Evolutionary conservation across 495 filamentous ascomycete genomes (phyloP).

Genomic region (Thermochaetoides thermophila): DNA sequence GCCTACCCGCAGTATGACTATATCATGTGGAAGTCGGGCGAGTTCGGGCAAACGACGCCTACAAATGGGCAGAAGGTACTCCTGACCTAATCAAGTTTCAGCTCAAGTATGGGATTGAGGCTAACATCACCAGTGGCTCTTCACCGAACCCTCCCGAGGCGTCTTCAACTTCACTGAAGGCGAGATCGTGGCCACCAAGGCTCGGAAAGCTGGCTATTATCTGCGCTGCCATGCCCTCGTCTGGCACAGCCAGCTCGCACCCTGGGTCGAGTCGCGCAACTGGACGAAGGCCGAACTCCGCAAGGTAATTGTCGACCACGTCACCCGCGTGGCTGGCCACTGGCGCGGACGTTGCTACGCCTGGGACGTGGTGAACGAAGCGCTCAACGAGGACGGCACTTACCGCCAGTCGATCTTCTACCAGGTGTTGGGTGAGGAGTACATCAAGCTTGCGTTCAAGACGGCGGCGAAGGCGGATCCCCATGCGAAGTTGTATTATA

Average conservation of each 20-base stretch:
- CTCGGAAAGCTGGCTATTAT: conserved; percentile 31
- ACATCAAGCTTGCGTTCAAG: conserved; percentile 41
- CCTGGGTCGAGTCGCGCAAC: conserved; percentile 36
- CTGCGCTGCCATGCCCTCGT: conserved; percentile 46
- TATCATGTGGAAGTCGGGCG: conserved; percentile 28
- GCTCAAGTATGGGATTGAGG: background rate
- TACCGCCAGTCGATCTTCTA: conserved; percentile 42
- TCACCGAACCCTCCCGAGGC: conserved; percentile 31
- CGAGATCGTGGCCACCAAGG: conserved; percentile 31
- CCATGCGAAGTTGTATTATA: conserved; percentile 49
- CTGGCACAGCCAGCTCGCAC: conserved; percentile 46
- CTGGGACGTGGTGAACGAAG: conserved; percentile 58
- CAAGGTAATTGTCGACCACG: conserved; percentile 37
- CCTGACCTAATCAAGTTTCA: too few species aligned
- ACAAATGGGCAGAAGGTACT: conserved; percentile 38
- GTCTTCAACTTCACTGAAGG: conserved; percentile 41
- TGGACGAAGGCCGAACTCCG: conserved; percentile 40
- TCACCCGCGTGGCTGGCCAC: conserved; percentile 37
- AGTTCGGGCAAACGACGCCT: conserved; percentile 40
- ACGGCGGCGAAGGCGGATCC: conserved; percentile 39
- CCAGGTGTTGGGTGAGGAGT: conserved; percentile 41
- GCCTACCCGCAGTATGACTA: conserved; percentile 18
- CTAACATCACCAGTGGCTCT: conserved; percentile 25
- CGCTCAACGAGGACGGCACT: conserved; percentile 52
- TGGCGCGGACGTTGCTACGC: conserved; percentile 42